A percentile compares a stretch with the other conserved stretches of the same genome.
These are phyloP conservation scores for Cyberlindnera mycetangii DNA, from an alignment of 805 yeast genomes.

Conservation along the genomic window DNA sequence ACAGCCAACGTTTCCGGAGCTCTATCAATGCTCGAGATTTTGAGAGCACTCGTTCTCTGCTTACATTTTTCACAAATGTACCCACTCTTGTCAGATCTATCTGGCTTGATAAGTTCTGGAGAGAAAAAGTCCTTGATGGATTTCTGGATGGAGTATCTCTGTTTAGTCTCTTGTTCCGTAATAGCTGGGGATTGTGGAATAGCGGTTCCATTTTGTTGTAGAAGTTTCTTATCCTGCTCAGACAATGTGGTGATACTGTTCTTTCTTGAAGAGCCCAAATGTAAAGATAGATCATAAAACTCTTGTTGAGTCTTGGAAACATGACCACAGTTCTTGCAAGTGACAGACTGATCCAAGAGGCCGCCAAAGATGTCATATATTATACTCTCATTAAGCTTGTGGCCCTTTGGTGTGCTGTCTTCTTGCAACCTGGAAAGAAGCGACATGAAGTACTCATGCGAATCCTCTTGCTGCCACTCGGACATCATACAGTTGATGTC, in stretches of 20 bases:
- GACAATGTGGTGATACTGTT: conserved; percentile 15
- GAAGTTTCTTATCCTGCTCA: conserved; percentile 8
- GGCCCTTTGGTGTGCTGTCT: conserved; percentile 89
- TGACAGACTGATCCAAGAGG: conserved; percentile 74
- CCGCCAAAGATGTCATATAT: conserved; percentile 96
- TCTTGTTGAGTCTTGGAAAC: conserved; percentile 88
- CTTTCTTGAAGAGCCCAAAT: conserved; percentile 41
- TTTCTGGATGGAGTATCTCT: conserved; percentile 63
- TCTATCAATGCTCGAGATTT: conserved; percentile 66
- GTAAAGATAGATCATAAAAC: conserved; percentile 86
- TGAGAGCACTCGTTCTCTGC: conserved; percentile 70
- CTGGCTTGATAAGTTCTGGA: conserved; percentile 72
- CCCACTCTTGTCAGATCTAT: conserved; percentile 65
- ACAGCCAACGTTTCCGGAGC: conserved; percentile 88
- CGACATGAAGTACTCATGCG: conserved; percentile 96
- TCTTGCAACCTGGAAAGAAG: conserved; percentile 84
- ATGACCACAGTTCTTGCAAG: conserved; percentile 79
- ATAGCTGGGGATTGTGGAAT: conserved; percentile 8
- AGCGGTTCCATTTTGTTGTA: conserved; percentile 7
- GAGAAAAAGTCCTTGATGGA: conserved; percentile 81
- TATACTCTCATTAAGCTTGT: conserved; percentile 73
- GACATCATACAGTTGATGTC: conserved; percentile 96
- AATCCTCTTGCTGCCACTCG: conserved; percentile 97
- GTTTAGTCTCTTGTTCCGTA: conserved; percentile 22
- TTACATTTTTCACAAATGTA: conserved; percentile 89